These are phyloP conservation scores for Microbotryomycetes sp. DNA, from an alignment of 1,284 basidiomycete species.

Conservation along the genomic window DNA sequence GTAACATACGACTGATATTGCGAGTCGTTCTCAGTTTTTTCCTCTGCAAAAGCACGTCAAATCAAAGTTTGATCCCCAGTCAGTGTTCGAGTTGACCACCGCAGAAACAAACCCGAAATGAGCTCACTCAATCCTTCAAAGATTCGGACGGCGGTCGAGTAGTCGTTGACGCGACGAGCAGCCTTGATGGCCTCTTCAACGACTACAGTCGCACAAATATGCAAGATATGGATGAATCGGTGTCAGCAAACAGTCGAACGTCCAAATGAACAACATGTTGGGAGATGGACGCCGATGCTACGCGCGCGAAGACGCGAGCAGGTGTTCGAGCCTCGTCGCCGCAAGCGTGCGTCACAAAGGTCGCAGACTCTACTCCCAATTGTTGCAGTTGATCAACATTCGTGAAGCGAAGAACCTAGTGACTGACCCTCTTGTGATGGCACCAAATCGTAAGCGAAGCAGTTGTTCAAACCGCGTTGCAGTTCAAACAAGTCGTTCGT, in stretches of 20 bases:
- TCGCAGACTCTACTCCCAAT: no score
- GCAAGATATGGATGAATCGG: no score
- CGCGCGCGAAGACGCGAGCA: not conserved
- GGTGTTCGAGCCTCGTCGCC: not conserved
- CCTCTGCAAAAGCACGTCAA: conserved; percentile 46
- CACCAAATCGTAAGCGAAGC: conserved; percentile 97
- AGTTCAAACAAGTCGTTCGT: conserved; percentile 96
- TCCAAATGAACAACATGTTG: not conserved
- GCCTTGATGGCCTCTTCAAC: conserved; percentile 85
- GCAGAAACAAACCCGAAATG: not conserved
- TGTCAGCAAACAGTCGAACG: not conserved
- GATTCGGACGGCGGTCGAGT: conserved; percentile 88
- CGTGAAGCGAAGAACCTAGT: no score
- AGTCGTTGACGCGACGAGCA: conserved; percentile 89
- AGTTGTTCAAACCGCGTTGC: conserved; percentile 97
- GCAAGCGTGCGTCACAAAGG: no score
- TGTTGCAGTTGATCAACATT: no score
- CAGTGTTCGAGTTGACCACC: no score
- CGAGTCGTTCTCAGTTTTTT: conserved; percentile 90
- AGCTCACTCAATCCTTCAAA: conserved; percentile 53
- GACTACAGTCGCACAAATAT: conserved; percentile 50
- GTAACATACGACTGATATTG: conserved; percentile 87
- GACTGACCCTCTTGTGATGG: conserved; percentile 59
- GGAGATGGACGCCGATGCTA: not conserved
- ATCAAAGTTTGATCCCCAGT: no score